Evolutionary conservation across 2,329 filamentous ascomycete species (phyloP), one percentile per base, ranked within the genome.

Genomic region (Gaeumannomyces sp.): DNA sequence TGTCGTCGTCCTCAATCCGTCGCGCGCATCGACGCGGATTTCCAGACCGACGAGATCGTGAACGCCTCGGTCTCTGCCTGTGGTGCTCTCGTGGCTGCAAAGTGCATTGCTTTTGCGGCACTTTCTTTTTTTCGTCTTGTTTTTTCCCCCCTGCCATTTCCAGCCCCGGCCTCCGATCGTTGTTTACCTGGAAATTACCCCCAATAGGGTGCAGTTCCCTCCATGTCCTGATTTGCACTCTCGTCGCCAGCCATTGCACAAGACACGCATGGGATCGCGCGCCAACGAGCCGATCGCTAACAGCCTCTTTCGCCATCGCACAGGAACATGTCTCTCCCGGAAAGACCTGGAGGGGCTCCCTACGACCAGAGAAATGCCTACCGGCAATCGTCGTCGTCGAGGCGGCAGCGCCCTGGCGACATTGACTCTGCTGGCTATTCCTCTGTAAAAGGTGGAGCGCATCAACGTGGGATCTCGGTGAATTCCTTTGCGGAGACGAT

Each of bases 391-490:
- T n/a, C 45, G 45, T 83, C 86, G 31, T 85, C 87, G 64, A 86
- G 90, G 71, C 87, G 89, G 70, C 81, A 79, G 63, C 84, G 84
- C 66, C 85, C 86, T 61, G 83, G 83, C 65, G 91, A 96, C 73
- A 79, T 91, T 71, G 92, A 96, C 74, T 80, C 87, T 53, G 87
- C 85, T 64, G 77, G 77, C 61, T 84, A 83, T 69, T 77, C 76
- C 65, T 76, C 79, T 64, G 77, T 80, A 66, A 71, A 76, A 70
- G 71, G 69, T 56, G 71, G 73, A 67, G 71, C 75, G 67, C 83
- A 85, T 77, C 77, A 81, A 72, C 84, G 84, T 78, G 82, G 80
- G 75, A 81, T 77, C 69, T 88, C 86, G 68, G 80, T 77, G 70
- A 81, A 81, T 67, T 87, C 85, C 58, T 85, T 83, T 72, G 78